Evolutionary conservation across 148 eudicot genomes (phyloP).

Genomic region (Camellia lanceoleosa): DNA sequence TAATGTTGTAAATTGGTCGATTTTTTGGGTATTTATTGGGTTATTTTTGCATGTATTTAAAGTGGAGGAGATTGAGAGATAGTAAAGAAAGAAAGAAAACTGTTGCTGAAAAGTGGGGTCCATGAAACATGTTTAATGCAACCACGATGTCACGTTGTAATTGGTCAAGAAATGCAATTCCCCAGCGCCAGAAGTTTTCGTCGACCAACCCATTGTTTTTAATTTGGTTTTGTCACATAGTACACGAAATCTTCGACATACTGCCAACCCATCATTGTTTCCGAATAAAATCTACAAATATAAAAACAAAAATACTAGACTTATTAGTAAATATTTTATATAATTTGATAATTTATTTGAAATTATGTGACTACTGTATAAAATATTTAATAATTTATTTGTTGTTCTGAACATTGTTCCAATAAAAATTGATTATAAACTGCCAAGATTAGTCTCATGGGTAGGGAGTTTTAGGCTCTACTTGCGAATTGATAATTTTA

Average conservation of each 20-base stretch:
- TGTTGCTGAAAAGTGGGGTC: not conserved
- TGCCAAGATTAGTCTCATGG: too few relatives aligned
- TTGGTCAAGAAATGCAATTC: not conserved
- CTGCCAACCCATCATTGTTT: not conserved
- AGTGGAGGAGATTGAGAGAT: not conserved
- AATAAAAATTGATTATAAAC: too few relatives aligned
- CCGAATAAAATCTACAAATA: too few relatives aligned
- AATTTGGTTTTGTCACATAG: not conserved
- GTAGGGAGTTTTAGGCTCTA: too few relatives aligned
- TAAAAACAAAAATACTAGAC: too few relatives aligned
- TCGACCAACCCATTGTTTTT: not conserved
- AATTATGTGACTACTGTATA: too few relatives aligned
- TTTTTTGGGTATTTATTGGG: not conserved
- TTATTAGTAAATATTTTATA: too few relatives aligned
- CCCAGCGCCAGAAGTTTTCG: not conserved
- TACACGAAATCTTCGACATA: not conserved
- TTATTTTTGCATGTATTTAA: not conserved
- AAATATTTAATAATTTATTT: too few relatives aligned
- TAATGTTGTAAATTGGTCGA: not conserved
- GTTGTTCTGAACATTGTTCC: too few relatives aligned
- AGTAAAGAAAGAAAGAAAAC: conserved; percentile 1
- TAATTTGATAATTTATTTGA: too few relatives aligned
- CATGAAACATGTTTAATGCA: too few relatives aligned
- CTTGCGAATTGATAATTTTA: too few relatives aligned
- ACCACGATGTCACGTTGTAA: not conserved